A percentile compares a stretch with the other conserved stretches of the same genome.
These are phyloP conservation scores for Phylloporus rhodoxanthus DNA, from an alignment of 768 basidiomycete species.

Conservation along the genomic window DNA sequence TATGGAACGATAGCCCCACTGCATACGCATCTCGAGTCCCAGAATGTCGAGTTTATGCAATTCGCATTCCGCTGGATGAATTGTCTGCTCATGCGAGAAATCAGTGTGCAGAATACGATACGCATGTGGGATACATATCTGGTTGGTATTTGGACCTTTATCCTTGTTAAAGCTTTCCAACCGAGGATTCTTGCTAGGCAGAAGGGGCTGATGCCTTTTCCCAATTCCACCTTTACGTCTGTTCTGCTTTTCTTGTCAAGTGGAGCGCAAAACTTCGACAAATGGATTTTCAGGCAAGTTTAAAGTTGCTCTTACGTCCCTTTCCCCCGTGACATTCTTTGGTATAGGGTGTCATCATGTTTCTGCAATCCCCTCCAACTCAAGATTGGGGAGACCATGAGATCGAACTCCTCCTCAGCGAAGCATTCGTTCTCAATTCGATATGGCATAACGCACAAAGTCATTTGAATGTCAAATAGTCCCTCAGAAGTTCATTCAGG, in stretches of 20 bases:
- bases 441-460: slow-evolving; percentile 93
- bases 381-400: slow-evolving; percentile 95
- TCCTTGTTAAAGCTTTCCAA: background rate
- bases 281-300: slow-evolving; percentile 95
- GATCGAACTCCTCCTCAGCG: slow-evolving; percentile 89
- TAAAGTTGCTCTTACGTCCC: too few relatives aligned
- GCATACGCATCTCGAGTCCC: slow-evolving; percentile 75
- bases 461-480: slow-evolving; percentile 62
- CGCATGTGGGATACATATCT: slow-evolving; percentile 99
- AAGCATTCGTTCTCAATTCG: slow-evolving; percentile 90
- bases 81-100: slow-evolving; percentile 95
- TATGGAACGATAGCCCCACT: slow-evolving; percentile 58
- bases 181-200: slow-evolving; percentile 48
- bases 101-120: slow-evolving; percentile 93
- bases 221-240: slow-evolving; percentile 97
- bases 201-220: slow-evolving; percentile 98
- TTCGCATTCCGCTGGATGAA: slow-evolving; percentile 99
- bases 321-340: background rate
- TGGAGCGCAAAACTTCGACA: slow-evolving; percentile 91
- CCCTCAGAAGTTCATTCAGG: background rate
- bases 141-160: slow-evolving; percentile 42
- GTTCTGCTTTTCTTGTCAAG: slow-evolving; percentile 91
- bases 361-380: slow-evolving; percentile 87
- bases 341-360: slow-evolving; percentile 94
- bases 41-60: slow-evolving; percentile 99